Percentiles rank a stretch among this genome's conserved stretches.
Evolutionary conservation across 345 rosid genomes (phyloP).

Genomic region (Excoecaria cochinchinensis): DNA sequence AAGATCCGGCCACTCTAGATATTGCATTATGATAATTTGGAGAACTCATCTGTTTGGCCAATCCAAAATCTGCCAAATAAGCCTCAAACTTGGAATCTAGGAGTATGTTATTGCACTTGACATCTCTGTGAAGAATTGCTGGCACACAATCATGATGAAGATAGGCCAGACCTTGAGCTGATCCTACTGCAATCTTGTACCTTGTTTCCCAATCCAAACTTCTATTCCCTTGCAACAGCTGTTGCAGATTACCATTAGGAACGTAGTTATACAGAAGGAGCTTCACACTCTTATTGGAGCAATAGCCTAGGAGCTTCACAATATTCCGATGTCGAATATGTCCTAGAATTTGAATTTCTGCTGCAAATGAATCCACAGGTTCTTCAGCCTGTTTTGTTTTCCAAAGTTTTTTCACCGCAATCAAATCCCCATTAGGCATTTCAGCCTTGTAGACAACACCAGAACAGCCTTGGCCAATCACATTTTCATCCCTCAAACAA

Average conservation of each 20-base stretch:
- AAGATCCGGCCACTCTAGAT: constrained; percentile 91
- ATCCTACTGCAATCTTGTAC: constrained; percentile 83
- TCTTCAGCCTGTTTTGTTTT: constrained; percentile 61
- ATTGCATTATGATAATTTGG: constrained; percentile 71
- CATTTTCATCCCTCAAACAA: constrained; percentile 76
- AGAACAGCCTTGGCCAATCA: constrained; percentile 92
- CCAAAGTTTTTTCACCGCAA: constrained; percentile 94
- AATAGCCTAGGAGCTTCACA: constrained; percentile 82
- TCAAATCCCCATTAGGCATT: constrained; percentile 67
- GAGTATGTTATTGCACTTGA: constrained; percentile 88
- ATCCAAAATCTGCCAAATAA: constrained; percentile 84
- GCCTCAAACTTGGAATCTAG: constrained; percentile 82
- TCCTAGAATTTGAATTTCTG: constrained; percentile 90
- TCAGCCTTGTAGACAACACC: constrained; percentile 89
- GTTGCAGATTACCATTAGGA: constrained; percentile 78
- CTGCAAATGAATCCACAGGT: constrained; percentile 71
- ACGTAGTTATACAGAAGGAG: constrained; percentile 84
- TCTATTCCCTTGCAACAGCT: constrained; percentile 62
- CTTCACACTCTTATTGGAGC: constrained; percentile 80
- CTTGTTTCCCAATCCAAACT: constrained; percentile 87
- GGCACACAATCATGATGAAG: constrained; percentile 95
- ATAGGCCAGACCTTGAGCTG: constrained; percentile 93
- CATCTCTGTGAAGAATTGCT: constrained; percentile 83
- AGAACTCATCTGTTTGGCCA: constrained; percentile 81
- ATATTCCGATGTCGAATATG: constrained; percentile 89